Conservation (phyloP, 352 stramenopile genomes). For the Phytophthora ohioensis region DNA sequence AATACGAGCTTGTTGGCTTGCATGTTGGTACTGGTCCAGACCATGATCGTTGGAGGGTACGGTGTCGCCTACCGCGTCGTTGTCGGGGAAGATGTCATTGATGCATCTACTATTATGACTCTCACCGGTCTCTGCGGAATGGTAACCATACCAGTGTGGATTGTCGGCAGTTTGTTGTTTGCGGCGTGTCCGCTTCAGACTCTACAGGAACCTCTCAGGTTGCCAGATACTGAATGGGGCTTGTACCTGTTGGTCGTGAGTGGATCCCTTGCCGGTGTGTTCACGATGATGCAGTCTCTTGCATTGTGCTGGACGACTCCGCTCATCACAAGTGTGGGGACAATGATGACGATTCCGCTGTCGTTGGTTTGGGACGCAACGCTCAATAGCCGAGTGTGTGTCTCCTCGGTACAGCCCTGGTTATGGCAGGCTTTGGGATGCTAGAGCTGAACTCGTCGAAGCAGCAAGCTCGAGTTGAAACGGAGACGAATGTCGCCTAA, state of each 20-base stretch:
- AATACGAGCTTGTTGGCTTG: conserved; percentile 38
- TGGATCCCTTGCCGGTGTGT: conserved; percentile 16
- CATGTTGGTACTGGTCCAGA: conserved; percentile 38
- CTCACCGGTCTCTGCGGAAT: conserved; percentile 53
- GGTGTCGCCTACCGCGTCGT: conserved; percentile 43
- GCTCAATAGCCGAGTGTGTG: not conserved
- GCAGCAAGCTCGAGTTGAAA: not conserved
- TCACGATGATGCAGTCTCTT: conserved; percentile 40
- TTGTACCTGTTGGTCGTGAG: conserved; percentile 47
- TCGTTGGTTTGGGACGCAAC: conserved; percentile 1
- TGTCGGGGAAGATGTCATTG: conserved; percentile 48
- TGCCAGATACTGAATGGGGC: not conserved
- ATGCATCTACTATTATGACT: conserved; percentile 55
- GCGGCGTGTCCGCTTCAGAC: conserved; percentile 43
- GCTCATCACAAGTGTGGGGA: conserved; percentile 15
- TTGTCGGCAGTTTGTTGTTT: conserved; percentile 48
- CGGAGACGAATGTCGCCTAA: not conserved
- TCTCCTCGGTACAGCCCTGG: conserved; percentile 52
- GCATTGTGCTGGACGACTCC: conserved; percentile 50
- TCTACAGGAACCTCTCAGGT: conserved; percentile 7
- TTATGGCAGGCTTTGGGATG: conserved; percentile 61
- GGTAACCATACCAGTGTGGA: conserved; percentile 55
- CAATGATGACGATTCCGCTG: not conserved
- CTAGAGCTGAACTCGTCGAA: conserved; percentile 36
- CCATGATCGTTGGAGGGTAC: conserved; percentile 42